phyloP scores from a whole-genome alignment of 2,329 filamentous ascomycete genomes.

The Beauveria australis region DNA sequence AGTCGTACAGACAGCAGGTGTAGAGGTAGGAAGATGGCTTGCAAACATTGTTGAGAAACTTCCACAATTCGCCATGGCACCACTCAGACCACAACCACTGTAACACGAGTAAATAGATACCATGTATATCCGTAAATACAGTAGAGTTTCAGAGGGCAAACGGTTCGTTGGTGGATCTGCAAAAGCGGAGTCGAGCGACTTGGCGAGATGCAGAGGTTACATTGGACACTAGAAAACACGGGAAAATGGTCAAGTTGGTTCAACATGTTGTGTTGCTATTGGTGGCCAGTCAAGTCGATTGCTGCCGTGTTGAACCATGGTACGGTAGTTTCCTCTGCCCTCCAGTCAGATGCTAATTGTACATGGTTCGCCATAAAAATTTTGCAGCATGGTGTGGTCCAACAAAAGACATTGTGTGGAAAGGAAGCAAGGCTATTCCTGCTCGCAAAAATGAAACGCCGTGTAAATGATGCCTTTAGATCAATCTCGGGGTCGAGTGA shows the following conservation, averaged over 20 bases:
- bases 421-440: no score
- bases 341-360: neutral
- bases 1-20: no score
- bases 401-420: neutral
- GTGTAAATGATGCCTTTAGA: neutral
- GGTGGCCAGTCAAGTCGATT: neutral
- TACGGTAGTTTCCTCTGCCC: neutral
- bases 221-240: neutral
- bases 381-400: neutral
- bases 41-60: no score
- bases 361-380: neutral
- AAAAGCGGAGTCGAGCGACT: neutral
- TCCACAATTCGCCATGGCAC: neutral
- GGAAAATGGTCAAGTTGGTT: neutral
- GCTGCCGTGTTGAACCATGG: neutral
- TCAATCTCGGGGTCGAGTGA: neutral
- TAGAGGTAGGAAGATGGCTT: no score
- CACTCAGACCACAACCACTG: neutral
- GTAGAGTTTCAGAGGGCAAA: neutral
- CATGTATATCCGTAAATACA: no score
- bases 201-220: neutral
- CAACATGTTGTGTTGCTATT: neutral
- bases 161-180: neutral
- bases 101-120: no score
- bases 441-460: neutral